These are phyloP conservation scores for Aureobasidium uvarum DNA, from an alignment of 2,329 filamentous ascomycete genomes.

Conservation along the genomic window DNA sequence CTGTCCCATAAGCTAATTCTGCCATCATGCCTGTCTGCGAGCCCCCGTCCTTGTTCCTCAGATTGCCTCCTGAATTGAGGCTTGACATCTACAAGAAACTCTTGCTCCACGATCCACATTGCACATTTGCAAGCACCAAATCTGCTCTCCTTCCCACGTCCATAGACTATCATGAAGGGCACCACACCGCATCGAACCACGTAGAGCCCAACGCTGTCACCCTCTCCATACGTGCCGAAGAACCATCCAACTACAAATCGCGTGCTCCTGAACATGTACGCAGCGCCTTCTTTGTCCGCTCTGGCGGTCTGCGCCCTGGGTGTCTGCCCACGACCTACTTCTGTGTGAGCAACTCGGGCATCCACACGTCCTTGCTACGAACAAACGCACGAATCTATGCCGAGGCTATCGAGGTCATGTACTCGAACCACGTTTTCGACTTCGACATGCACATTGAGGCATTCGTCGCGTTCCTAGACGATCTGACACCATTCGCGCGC, in stretches of 20 bases:
- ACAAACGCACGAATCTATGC: constrained; percentile 49
- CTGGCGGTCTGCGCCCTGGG: constrained; percentile 45
- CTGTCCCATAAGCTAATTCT: neutral
- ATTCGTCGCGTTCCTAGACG: constrained; percentile 58
- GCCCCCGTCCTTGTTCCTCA: constrained; percentile 41
- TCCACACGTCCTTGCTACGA: constrained; percentile 33
- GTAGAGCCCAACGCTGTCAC: constrained; percentile 36
- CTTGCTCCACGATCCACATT: constrained; percentile 41
- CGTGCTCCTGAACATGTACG: constrained; percentile 37
- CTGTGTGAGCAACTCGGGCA: constrained; percentile 42
- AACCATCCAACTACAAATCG: constrained; percentile 39
- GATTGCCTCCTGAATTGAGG: constrained; percentile 48
- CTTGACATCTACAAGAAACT: constrained; percentile 49
- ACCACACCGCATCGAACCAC: constrained; percentile 33
- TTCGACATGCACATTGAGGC: constrained; percentile 62
- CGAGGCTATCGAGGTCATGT: constrained; percentile 58
- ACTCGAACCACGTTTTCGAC: constrained; percentile 57
- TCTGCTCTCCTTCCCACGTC: constrained; percentile 36
- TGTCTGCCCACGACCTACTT: constrained; percentile 58
- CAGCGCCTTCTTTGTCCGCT: constrained; percentile 42
- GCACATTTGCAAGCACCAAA: constrained; percentile 31
- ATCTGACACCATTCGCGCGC: constrained; percentile 53
- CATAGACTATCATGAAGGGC: constrained; percentile 41
- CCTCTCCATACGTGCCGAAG: constrained; percentile 47
- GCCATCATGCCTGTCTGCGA: constrained; percentile 8